Percentiles rank a stretch among this genome's conserved stretches.
phyloP scores from a whole-genome alignment of 1,284 basidiomycete genomes.

The Agroathelia rolfsii region DNA sequence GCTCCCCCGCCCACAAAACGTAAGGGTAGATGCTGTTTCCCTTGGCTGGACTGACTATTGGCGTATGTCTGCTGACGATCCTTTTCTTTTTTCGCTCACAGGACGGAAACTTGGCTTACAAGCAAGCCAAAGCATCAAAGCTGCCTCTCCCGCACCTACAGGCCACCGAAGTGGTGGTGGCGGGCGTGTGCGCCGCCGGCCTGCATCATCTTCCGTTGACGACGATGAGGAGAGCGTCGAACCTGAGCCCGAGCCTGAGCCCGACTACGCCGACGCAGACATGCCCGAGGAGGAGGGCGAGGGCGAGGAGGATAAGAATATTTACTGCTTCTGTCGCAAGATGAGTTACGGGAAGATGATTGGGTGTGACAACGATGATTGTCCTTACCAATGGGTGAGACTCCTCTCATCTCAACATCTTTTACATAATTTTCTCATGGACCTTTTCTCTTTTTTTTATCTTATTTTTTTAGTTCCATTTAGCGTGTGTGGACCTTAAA shows the following conservation, averaged over 20 bases:
- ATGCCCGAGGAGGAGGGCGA: constrained; percentile 33
- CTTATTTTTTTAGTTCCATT: constrained; percentile 40
- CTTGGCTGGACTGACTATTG: too few relatives aligned
- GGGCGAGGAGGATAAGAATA: constrained; percentile 41
- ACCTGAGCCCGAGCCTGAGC: constrained; percentile 35
- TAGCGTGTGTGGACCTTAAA: constrained; percentile 50
- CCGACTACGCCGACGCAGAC: constrained; percentile 34
- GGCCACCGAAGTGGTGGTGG: constrained; percentile 30
- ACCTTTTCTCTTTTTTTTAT: constrained; percentile 2
- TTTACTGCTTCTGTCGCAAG: constrained; percentile 61
- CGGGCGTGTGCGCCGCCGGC: constrained; percentile 20
- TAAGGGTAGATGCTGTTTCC: too few relatives aligned
- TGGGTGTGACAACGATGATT: constrained; percentile 57
- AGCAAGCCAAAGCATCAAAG: constrained; percentile 21
- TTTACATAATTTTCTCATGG: constrained; percentile 3
- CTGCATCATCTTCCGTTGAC: constrained; percentile 20
- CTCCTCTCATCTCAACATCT: constrained; percentile 3
- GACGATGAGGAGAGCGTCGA: constrained; percentile 36
- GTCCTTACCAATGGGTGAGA: constrained; percentile 65
- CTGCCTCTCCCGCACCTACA: constrained; percentile 29
- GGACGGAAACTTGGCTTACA: constrained; percentile 22
- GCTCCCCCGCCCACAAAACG: too few relatives aligned
- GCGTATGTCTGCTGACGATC: too few relatives aligned
- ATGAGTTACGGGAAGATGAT: constrained; percentile 66
- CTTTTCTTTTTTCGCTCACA: constrained; percentile 4